Evolutionary conservation across 2,329 filamentous ascomycete genomes (phyloP).

Genomic region (Aspergillus unguis): DNA sequence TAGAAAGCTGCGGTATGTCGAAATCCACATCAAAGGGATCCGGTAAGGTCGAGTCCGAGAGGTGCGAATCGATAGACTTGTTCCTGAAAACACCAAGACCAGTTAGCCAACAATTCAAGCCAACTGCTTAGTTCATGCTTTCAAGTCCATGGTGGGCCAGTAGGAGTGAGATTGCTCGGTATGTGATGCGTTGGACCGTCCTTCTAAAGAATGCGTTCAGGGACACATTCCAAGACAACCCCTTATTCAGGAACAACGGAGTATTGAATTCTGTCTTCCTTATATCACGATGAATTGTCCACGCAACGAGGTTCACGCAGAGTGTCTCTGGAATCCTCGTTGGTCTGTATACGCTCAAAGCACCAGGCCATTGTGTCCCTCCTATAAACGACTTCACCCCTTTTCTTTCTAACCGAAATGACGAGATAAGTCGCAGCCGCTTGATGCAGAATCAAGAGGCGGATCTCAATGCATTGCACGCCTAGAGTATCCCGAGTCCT

Average conservation of each 20-base stretch:
- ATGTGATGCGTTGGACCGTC: constrained; percentile 19
- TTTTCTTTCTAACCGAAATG: too few species aligned
- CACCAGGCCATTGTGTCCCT: constrained; percentile 1
- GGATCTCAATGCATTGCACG: constrained; percentile 8
- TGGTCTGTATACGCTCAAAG: constrained; percentile 4
- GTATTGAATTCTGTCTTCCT: constrained; percentile 8
- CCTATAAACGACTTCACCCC: neutral
- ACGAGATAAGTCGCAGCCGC: neutral
- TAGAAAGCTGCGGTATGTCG: constrained; percentile 22
- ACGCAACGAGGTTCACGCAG: constrained; percentile 11
- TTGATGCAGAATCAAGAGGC: neutral
- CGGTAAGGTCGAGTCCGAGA: constrained; percentile 22
- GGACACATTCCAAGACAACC: constrained; percentile 18
- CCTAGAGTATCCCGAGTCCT: constrained; percentile 5
- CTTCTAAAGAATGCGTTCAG: constrained; percentile 17
- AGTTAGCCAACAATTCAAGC: constrained; percentile 17
- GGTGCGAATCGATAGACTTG: constrained; percentile 17
- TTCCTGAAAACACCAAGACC: constrained; percentile 14
- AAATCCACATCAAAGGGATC: constrained; percentile 28
- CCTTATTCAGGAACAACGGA: constrained; percentile 12
- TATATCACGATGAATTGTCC: constrained; percentile 6
- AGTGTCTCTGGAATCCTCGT: constrained; percentile 3
- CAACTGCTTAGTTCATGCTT: neutral
- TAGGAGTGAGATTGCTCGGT: constrained; percentile 11
- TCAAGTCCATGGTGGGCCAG: constrained; percentile 2